phyloP scores from a whole-genome alignment of 345 rosid genomes.

The Pelargonium nanum region DNA sequence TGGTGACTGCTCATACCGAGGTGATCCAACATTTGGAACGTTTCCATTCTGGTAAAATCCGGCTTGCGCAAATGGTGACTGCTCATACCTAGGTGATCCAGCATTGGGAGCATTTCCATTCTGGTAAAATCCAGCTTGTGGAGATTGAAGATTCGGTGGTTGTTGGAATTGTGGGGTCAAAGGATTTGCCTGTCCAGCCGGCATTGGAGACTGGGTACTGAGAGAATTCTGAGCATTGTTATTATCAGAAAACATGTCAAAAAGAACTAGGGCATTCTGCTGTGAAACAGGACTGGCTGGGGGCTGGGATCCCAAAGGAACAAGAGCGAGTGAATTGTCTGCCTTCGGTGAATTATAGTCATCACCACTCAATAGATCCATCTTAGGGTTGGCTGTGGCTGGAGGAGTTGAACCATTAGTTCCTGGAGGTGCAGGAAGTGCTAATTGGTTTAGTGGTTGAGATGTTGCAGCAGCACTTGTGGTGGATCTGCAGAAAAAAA shows the following conservation, averaged over 20 bases:
- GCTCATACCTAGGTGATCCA: constrained; percentile 62
- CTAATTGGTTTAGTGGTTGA: constrained; percentile 49
- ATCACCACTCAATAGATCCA: constrained; percentile 97
- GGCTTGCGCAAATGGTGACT: constrained; percentile 38
- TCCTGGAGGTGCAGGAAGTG: constrained; percentile 77
- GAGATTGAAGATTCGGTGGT: constrained; percentile 51
- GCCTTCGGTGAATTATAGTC: constrained; percentile 55
- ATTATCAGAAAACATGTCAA: constrained; percentile 71
- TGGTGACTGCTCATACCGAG: background rate
- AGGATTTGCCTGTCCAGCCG: constrained; percentile 35
- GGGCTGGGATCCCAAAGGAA: constrained; percentile 52
- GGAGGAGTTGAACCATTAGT: constrained; percentile 46
- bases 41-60: background rate
- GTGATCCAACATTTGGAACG: background rate
- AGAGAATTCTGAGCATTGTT: constrained; percentile 38
- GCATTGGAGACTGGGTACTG: constrained; percentile 35
- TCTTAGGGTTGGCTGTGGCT: constrained; percentile 44
- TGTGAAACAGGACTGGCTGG: constrained; percentile 53
- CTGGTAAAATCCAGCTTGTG: constrained; percentile 43
- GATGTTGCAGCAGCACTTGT: constrained; percentile 44
- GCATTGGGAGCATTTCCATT: constrained; percentile 50
- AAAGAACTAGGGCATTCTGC: constrained; percentile 79
- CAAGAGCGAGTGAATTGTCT: constrained; percentile 62
- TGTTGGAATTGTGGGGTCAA: constrained; percentile 51
- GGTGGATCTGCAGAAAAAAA: constrained; percentile 39